These are phyloP conservation scores for Podospora comata DNA, from an alignment of 495 filamentous ascomycete genomes.

Conservation along the genomic window DNA sequence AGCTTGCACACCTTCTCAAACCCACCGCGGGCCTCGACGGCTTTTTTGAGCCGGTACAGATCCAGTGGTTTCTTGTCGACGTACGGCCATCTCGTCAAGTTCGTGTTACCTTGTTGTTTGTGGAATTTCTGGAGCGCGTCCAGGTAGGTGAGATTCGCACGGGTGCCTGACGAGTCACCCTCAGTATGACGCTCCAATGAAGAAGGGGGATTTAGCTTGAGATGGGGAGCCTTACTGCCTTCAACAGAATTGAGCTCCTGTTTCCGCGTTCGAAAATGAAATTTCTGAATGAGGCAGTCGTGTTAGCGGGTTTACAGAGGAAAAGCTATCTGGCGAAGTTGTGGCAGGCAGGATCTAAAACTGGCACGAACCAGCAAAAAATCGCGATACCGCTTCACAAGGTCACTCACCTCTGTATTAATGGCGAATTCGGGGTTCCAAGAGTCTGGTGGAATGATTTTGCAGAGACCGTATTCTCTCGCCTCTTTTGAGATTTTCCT, in stretches of 20 bases:
- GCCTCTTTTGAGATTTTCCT: slow-evolving; percentile 83
- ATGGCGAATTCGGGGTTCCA: slow-evolving; percentile 97
- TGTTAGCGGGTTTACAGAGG: background rate
- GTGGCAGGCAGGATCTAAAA: too few species aligned
- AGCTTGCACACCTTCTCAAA: slow-evolving; percentile 95
- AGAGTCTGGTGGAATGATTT: slow-evolving; percentile 86
- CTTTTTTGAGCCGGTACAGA: slow-evolving; percentile 93
- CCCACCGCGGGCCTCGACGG: slow-evolving; percentile 86
- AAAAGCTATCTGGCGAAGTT: background rate
- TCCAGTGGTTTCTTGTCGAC: slow-evolving; percentile 98
- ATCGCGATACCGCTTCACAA: background rate
- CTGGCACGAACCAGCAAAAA: too few species aligned
- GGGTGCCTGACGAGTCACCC: slow-evolving; percentile 62
- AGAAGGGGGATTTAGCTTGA: slow-evolving; percentile 16
- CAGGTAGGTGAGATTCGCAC: slow-evolving; percentile 92
- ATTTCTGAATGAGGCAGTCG: slow-evolving; percentile 57
- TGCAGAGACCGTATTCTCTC: slow-evolving; percentile 81
- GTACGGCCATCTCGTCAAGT: slow-evolving; percentile 87
- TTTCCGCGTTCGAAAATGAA: slow-evolving; percentile 94
- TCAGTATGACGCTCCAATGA: slow-evolving; percentile 15
- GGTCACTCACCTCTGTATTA: slow-evolving; percentile 80
- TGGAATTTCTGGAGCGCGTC: slow-evolving; percentile 96
- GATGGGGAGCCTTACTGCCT: slow-evolving; percentile 71
- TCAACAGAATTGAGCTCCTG: slow-evolving; percentile 98
- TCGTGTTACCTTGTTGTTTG: slow-evolving; percentile 83